Percentiles rank a stretch among this genome's conserved stretches.
phyloP scores from a whole-genome alignment of 352 stramenopile genomes.

The Halophytophthora batemanensis region DNA sequence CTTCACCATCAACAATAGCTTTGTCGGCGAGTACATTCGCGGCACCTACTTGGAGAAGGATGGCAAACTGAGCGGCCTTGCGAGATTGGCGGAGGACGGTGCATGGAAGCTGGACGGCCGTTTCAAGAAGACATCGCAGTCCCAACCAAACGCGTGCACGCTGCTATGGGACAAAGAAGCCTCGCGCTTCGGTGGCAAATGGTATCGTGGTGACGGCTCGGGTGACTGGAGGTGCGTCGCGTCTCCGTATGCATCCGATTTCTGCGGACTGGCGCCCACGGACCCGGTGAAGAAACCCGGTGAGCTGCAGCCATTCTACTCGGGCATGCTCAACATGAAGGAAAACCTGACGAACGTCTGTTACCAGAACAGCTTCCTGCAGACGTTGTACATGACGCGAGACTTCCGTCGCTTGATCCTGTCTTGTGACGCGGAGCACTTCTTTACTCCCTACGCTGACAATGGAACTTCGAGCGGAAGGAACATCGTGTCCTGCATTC shows the following conservation, averaged over 20 bases:
- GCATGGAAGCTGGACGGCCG: constrained; percentile 64
- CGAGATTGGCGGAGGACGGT: constrained; percentile 39
- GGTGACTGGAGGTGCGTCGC: constrained; percentile 77
- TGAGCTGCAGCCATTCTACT: constrained; percentile 69
- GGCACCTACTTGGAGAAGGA: constrained; percentile 73
- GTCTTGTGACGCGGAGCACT: constrained; percentile 43
- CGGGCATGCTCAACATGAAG: constrained; percentile 88
- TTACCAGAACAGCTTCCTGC: constrained; percentile 90
- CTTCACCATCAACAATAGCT: constrained; percentile 35
- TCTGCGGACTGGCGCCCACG: constrained; percentile 53
- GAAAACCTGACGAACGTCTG: constrained; percentile 88
- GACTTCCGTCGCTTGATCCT: constrained; percentile 77
- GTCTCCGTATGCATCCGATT: constrained; percentile 46
- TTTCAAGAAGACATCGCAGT: constrained; percentile 69
- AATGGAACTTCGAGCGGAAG: constrained; percentile 19
- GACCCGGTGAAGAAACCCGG: constrained; percentile 34
- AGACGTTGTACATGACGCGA: constrained; percentile 86
- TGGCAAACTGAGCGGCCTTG: constrained; percentile 60
- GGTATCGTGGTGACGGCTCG: constrained; percentile 79
- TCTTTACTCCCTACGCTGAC: constrained; percentile 27
- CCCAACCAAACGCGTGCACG: constrained; percentile 67
- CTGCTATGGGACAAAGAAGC: constrained; percentile 56
- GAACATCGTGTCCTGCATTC: constrained; percentile 58
- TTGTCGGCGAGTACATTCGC: constrained; percentile 67
- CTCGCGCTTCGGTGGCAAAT: constrained; percentile 78